Base-by-base conservation (phyloP, 306 rosid genomes). In the Alnus glutinosa region DNA sequence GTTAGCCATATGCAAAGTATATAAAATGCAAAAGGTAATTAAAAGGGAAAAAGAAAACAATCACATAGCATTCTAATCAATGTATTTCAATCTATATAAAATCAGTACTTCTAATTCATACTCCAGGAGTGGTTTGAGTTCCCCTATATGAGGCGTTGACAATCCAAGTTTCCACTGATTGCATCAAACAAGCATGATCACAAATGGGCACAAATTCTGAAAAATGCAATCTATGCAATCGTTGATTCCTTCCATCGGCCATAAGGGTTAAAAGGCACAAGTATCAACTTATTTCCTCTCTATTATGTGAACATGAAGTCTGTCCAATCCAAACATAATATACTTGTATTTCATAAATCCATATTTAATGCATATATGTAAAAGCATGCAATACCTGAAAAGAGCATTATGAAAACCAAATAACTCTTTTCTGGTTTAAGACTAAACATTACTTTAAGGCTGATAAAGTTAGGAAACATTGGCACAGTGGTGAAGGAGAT, bases 1-100 rank as follows among this genome's bases (percentile, higher is more conserved):
- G 55, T 61, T 10, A 46, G 42, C 55, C 30, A 68, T 14, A 55
- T 18, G 28, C 46, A 34, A 68, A 68, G 49, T 39, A 39, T 63
- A 63, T 32, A 2, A 58, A 77, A 30, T 63, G 75, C 55, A 52
- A 55, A 69, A 46, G 36, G 71, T 58, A 77, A 70, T 52, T 55
- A 34, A 7, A 13, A 36, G 9, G 58, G 14, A 62, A 55, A 37
- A 23, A 32, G 7, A 34, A 63, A 61, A 32, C 69, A 62, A 12
- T 62, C 7, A 62, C 0, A 62, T 62, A 32, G 4, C 7, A 59
- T 12, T 28, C 32, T 34, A 1, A 59, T 4, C 34, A 28, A 23
- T 59, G 34, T 11, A 28, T 59, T 23, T 59, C 69, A 63, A 63
- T 30, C 30, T 30, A 34, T 34, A 12, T 19, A 32, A 32, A 30